Percentiles rank a stretch among this genome's conserved stretches.
Conservation (phyloP, 139 green algal species). For the Chlamydomonas incerta region DNA sequence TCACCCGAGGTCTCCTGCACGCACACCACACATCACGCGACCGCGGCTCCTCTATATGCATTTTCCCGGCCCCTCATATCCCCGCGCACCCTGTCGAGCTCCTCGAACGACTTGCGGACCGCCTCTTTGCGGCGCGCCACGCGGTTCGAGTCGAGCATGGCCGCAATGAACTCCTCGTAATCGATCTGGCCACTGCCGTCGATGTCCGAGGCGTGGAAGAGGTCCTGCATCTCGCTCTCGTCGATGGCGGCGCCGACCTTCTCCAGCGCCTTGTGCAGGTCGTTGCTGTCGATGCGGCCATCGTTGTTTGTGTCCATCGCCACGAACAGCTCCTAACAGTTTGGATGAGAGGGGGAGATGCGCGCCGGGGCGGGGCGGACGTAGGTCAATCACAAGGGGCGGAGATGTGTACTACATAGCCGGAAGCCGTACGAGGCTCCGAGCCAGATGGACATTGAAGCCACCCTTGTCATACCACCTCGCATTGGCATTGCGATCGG, state of each 20-base stretch:
- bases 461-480: too few relatives aligned
- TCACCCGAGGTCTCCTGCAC: too few relatives aligned
- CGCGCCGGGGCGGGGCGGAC: too few relatives aligned
- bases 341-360: neutral
- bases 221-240: constrained; percentile 64
- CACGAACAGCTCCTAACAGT: constrained; percentile 66
- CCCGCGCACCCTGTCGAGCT: constrained; percentile 43
- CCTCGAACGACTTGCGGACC: constrained; percentile 58
- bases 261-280: constrained; percentile 68
- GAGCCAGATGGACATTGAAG: too few relatives aligned
- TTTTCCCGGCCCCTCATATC: too few relatives aligned
- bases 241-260: constrained; percentile 71
- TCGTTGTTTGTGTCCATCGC: constrained; percentile 74
- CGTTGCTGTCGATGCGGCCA: constrained; percentile 62
- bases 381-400: neutral
- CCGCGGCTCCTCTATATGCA: too few relatives aligned
- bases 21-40: too few relatives aligned
- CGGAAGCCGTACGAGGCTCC: too few relatives aligned
- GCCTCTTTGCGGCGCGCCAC: constrained; percentile 59
- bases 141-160: constrained; percentile 65
- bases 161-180: constrained; percentile 77
- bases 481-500: too few relatives aligned
- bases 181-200: constrained; percentile 71
- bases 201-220: constrained; percentile 65
- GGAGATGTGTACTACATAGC: too few relatives aligned